Percentiles rank a stretch among this genome's conserved stretches.
Evolutionary conservation across 177 flowering plant species (phyloP).

Genomic region (Tripterygium wilfordii): DNA sequence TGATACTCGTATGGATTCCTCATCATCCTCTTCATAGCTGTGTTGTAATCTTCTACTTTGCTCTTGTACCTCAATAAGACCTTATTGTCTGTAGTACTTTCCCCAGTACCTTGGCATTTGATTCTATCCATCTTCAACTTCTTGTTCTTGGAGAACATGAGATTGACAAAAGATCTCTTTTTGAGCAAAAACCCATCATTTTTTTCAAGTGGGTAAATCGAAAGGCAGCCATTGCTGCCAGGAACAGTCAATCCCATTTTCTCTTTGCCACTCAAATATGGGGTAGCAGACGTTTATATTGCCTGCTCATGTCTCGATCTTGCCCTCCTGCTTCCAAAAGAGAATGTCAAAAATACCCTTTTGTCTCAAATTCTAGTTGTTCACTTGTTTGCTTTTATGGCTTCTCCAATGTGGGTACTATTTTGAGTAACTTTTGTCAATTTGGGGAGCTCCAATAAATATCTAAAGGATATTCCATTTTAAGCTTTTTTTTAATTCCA

Average conservation of each 20-base stretch:
- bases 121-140: slow-evolving; percentile 18
- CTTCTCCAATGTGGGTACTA: no score
- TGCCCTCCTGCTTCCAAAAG: no score
- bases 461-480: no score
- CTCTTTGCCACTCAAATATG: background rate
- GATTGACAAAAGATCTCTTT: slow-evolving; percentile 3
- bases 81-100: slow-evolving; percentile 16
- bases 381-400: no score
- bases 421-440: no score
- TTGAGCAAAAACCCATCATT: slow-evolving; percentile 5
- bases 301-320: no score
- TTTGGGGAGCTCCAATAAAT: no score
- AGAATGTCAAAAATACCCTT: no score
- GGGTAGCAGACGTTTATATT: no score
- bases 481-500: no score
- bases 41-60: slow-evolving; percentile 79
- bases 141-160: slow-evolving; percentile 7
- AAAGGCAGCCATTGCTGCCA: slow-evolving; percentile 1
- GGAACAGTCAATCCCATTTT: slow-evolving; percentile 15
- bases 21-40: slow-evolving; percentile 89
- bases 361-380: no score
- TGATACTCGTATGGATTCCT: slow-evolving; percentile 94
- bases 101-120: slow-evolving; percentile 24
- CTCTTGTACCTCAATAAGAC: slow-evolving; percentile 10
- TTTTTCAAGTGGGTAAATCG: slow-evolving; percentile 19